Base-by-base conservation (phyloP, 352 stramenopile genomes). In the Pythium sukuiense region DNA sequence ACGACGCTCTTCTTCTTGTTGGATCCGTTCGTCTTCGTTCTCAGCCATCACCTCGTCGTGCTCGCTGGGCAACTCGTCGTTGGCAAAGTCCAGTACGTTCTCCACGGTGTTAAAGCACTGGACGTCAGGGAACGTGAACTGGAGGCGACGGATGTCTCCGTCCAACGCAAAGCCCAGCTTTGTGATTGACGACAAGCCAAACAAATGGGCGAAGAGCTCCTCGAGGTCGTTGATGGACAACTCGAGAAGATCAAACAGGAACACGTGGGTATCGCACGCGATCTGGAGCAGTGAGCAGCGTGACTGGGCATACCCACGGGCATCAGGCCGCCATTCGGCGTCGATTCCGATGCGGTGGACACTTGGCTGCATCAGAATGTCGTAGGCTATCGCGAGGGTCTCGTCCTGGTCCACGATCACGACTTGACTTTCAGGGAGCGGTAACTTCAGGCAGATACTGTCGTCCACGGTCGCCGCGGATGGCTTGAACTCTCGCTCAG, bases 111-210 rank as follows among this genome's bases (percentile, higher is more conserved):
- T 79, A 55, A 93, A 93, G 63, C 80, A 90, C 16, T 73, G 67
- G 2, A 77, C 63, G 39, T 93, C 79, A 1, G 81, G 82, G 50
- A 93, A 93, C 6, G 84, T 89, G 75, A 76, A 90, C 37, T 80
- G 80, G 45, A 93, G 64, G 2, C 79, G 71, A 41, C 87, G 84
- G 61, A 93, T 78, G 63, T 90, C 84, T 32, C 79, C 80, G 37
- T 87, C 74, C 8, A 93, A 70, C 6, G 76, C 80, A 54, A 88
- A 93, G 0, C 81, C 82, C 32, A 93, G 67, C 67, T 93, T 93
- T 7, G 76, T 63, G 32, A 87, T 76, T 16, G 43, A 57, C 27
- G 73, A 52, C 3, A 79, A 87, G 12, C 73, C 54, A 35, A 93
- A 90, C 65, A 93, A 62, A 43, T 80, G 65, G n/a, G 73, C 64